Evolutionary conservation across 139 green algal species (phyloP).

Genomic region (Choricystis sp.): DNA sequence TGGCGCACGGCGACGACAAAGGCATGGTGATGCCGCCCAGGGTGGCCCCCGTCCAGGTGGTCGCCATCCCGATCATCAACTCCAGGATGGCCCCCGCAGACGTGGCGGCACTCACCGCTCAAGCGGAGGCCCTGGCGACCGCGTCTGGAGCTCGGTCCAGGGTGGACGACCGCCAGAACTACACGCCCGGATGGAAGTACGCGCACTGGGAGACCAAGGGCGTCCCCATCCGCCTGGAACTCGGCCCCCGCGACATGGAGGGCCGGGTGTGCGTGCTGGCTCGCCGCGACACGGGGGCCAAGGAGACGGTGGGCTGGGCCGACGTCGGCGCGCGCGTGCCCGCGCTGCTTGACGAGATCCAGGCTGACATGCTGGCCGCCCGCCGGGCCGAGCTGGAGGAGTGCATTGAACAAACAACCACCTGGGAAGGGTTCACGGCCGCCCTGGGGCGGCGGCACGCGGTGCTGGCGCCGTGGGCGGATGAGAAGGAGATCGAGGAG

Average conservation of each 20-base stretch:
- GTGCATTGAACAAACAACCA: slow-evolving; percentile 47
- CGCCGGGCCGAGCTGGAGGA: slow-evolving; percentile 34
- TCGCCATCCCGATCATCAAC: slow-evolving; percentile 82
- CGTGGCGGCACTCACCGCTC: slow-evolving; percentile 28
- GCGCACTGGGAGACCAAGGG: slow-evolving; percentile 96
- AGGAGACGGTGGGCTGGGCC: slow-evolving; percentile 65
- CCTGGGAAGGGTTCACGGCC: slow-evolving; percentile 87
- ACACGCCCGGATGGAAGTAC: slow-evolving; percentile 98
- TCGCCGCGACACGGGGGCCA: slow-evolving; percentile 78
- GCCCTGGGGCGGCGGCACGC: slow-evolving; percentile 81
- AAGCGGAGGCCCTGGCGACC: slow-evolving; percentile 29
- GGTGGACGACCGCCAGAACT: slow-evolving; percentile 85
- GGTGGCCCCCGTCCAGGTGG: slow-evolving; percentile 64
- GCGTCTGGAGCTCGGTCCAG: too few relatives aligned
- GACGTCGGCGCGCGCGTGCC: slow-evolving; percentile 37
- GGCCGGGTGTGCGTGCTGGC: slow-evolving; percentile 57
- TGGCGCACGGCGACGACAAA: slow-evolving; percentile 96
- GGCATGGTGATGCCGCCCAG: slow-evolving; percentile 85
- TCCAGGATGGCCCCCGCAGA: slow-evolving; percentile 37
- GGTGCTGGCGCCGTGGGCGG: slow-evolving; percentile 81
- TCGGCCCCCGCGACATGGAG: slow-evolving; percentile 90
- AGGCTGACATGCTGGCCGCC: slow-evolving; percentile 54
- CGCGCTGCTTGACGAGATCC: slow-evolving; percentile 24
- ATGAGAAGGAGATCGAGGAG: slow-evolving; percentile 72
- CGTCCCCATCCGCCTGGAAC: slow-evolving; percentile 80